phyloP scores from a whole-genome alignment of 2,329 filamentous ascomycete genomes.

The Ophiosphaerella narmari region DNA sequence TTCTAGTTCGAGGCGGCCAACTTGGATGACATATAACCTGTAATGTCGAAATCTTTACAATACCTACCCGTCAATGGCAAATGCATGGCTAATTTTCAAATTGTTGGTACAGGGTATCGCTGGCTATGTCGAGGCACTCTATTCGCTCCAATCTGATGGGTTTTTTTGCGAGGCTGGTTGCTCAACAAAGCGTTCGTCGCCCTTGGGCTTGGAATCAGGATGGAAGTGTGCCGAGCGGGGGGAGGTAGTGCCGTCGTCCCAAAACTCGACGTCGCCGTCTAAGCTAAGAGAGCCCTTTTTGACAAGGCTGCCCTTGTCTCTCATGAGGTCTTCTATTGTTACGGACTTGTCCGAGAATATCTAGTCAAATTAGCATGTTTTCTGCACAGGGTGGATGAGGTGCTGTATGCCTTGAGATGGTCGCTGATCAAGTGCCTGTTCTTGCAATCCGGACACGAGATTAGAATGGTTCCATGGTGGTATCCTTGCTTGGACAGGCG shows the following conservation, averaged over 20 bases:
- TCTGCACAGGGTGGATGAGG: too few species aligned
- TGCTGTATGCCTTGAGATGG: conserved; percentile 66
- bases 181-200: conserved; percentile 27
- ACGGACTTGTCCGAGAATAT: conserved; percentile 74
- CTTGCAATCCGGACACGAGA: conserved; percentile 83
- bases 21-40: too few species aligned
- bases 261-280: conserved; percentile 90
- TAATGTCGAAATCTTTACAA: too few species aligned
- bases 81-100: too few species aligned
- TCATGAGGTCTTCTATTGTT: conserved; percentile 78
- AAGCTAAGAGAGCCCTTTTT: conserved; percentile 72
- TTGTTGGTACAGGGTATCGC: conserved; percentile 2
- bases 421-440: conserved; percentile 92
- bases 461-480: conserved; percentile 84
- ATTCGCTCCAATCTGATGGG: conserved; percentile 11
- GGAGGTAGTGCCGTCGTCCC: conserved; percentile 68
- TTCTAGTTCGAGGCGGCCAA: too few species aligned
- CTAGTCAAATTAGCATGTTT: conserved; percentile 29
- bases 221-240: conserved; percentile 42
- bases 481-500: conserved; percentile 92
- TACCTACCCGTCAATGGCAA: too few species aligned
- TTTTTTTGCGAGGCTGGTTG: conserved; percentile 17
- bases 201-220: conserved; percentile 31
- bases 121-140: background rate
- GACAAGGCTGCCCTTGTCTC: conserved; percentile 73